Evolutionary conservation across 2,329 filamentous ascomycete genomes (phyloP), one percentile per base, ranked within the genome.

Genomic region (Chalaropsis thielavioides): DNA sequence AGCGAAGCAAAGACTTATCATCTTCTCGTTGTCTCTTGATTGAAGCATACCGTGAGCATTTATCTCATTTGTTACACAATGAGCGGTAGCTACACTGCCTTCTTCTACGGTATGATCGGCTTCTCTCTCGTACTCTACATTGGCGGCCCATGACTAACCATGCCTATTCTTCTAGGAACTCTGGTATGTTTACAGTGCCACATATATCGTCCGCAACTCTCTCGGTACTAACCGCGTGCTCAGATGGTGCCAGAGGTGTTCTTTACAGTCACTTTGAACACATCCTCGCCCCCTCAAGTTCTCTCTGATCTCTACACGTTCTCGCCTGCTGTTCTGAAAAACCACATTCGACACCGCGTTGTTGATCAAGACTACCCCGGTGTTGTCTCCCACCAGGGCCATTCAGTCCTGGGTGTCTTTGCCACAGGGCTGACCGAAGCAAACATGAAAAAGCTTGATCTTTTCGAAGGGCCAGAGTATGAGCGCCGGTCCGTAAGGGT

Each of bases 201-300:
- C 8, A 27, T 44, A 44, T 19, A 1, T 13, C n/a, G 19, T 10
- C 15, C 49, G 11, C 8, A 7, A 13, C 19, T 22, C n/a, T 67
- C 72, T 64, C 72, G 2, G 73, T 67, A 71, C 67, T 63, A 35
- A 7, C 19, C 43, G 35, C 38, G 15, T 0, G 8, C 6, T 59
- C 35, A 78, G 76, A 96, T 96, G 91, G 88, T 87, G n/a, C 84
- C 88, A 0, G 83, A 88, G 71, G 86, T 97, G 71, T 90, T 97
- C 70, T 87, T 88, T 76, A 87, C 88, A 41, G 91, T 96, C 54
- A 89, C 89, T 74, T 89, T 92, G 75, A 83, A 85, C 69, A 75
- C 76, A 8, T 73, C 76, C 17, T 70, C 73, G 4, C 78, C 80
- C 68, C 71, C 82, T 71, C 43, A 81, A 73, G 71, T 79, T 73